phyloP scores from a whole-genome alignment of 1,284 basidiomycete genomes.

The Boletus smithii region DNA sequence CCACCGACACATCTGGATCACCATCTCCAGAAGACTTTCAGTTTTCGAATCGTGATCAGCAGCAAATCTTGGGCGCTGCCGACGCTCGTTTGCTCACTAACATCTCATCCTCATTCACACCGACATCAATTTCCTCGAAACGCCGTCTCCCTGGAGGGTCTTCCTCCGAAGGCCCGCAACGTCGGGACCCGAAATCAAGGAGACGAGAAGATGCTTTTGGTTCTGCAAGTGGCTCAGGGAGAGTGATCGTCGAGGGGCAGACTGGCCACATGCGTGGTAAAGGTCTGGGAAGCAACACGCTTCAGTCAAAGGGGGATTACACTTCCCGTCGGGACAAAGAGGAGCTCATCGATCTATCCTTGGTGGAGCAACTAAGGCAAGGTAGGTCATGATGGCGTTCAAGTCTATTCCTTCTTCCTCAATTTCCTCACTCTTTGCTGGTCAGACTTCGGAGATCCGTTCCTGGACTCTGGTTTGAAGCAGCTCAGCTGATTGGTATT shows the following conservation, averaged over 20 bases:
- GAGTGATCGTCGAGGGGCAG: constrained; percentile 27
- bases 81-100: constrained; percentile 22
- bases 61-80: constrained; percentile 22
- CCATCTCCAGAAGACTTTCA: constrained; percentile 36
- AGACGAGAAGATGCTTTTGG: constrained; percentile 39
- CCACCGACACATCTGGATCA: constrained; percentile 35
- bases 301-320: constrained; percentile 29
- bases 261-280: constrained; percentile 13
- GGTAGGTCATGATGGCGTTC: constrained; percentile 28
- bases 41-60: constrained; percentile 31
- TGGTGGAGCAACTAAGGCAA: constrained; percentile 40
- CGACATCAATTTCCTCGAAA: constrained; percentile 33
- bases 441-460: constrained; percentile 48
- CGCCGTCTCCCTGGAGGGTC: constrained; percentile 40
- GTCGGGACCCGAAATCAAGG: constrained; percentile 41
- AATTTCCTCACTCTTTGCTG: constrained; percentile 1
- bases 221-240: constrained; percentile 20
- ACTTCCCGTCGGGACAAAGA: constrained; percentile 36
- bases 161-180: constrained; percentile 31
- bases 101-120: constrained; percentile 19
- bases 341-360: constrained; percentile 39
- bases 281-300: constrained; percentile 22
- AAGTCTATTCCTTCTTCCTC: background rate
- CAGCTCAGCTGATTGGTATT: constrained; percentile 17
- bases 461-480: constrained; percentile 36